Evolutionary conservation across 352 stramenopile genomes (phyloP), one percentile per base, ranked within the genome.

Genomic region (Pythium monospermum): DNA sequence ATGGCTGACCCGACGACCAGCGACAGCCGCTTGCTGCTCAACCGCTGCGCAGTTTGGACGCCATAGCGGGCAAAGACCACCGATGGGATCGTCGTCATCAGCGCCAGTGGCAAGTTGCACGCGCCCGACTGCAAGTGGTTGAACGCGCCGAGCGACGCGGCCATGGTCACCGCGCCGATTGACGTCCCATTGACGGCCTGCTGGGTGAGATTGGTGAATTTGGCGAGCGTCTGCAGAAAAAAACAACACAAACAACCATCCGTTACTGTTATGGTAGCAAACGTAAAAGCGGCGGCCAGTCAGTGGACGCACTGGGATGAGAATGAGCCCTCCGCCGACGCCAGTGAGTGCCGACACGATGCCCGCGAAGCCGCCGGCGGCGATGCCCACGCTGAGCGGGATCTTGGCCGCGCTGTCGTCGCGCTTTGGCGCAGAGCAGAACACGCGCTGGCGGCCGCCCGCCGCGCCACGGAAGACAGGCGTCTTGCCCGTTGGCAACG

Each of bases 171-270:
- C n/a, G 83, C 78, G 36, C 78, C 74, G 45, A 94, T 69, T 7
- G 80, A 91, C 21, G 83, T 94, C 58, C 83, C 83, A 39, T 94
- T 94, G 33, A 94, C 73, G 2, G 76, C 74, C 41, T 94, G 83
- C 61, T 94, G 83, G 12, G 80, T 60, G 22, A 94, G 59, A 11
- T 63, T 77, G 25, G 83, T 91, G 66, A 85, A 91, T 59, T 85
- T 87, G 52, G 80, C 83, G 55, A 94, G 62, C 10, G 73, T 78
- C 81, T 92, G 56, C 31, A 15, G 42, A 59, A 27, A 7, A 30
- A 7, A 7, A 35, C 8, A 13, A 35, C 30, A 35, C 7, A 35
- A 35, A 8, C 30, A 47, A 2, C 22, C 6, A 36, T 35, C 22
- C 44, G 2, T 23, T 30, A 10, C 19, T 35, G 19, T 25, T 0